Evolutionary conservation across 2,329 filamentous ascomycete species (phyloP), one percentile per base, ranked within the genome.

Genomic region (Colletotrichum acutatum): DNA sequence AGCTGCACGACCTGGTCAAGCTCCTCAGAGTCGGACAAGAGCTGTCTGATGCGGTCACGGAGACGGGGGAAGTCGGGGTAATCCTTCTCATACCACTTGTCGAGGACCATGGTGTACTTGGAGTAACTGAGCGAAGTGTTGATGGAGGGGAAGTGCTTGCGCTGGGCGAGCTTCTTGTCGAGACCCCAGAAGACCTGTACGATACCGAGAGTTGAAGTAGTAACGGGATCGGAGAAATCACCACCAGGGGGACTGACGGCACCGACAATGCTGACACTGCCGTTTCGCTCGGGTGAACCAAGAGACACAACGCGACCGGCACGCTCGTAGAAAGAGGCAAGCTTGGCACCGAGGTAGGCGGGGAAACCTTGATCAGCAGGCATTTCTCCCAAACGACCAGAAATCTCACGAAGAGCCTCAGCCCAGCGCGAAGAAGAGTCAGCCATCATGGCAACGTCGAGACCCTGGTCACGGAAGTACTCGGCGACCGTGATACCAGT

Each of bases 131-230:
- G 87, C 24, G 91, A 91, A 9, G 97, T 98, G 88, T 99, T 99
- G 88, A 99, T 95, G 37, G 95, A 98, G 6, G 97, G 97, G 89
- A 99, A 99, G 85, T 99, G 97, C 87, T 99, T 99, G 79, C 97
- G 93, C 86, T 98, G 97, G 26, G 97, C 97, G 74, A 99, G 92
- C 89, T 98, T 98, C 93, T 99, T 98, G 89, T 99, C 97, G 63
- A 98, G 90, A 89, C 97, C 97, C 97, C 97, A 99, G 88, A 99
- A 99, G 78, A 99, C 97, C 84, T 99, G 97, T 80, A 99, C 97
- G 81, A 99, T 99, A 90, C 94, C 91, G 60, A 99, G 92, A 24
- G 97, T 99, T 76, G 94, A 93, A 74, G 91, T 94, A 16, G 97
- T 99, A 80, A 99, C 97, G 24, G 97, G 97, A 85, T 99, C 97